These are phyloP conservation scores for Hylodesmum podocarpum DNA, from an alignment of 306 rosid species.

Conservation along the genomic window DNA sequence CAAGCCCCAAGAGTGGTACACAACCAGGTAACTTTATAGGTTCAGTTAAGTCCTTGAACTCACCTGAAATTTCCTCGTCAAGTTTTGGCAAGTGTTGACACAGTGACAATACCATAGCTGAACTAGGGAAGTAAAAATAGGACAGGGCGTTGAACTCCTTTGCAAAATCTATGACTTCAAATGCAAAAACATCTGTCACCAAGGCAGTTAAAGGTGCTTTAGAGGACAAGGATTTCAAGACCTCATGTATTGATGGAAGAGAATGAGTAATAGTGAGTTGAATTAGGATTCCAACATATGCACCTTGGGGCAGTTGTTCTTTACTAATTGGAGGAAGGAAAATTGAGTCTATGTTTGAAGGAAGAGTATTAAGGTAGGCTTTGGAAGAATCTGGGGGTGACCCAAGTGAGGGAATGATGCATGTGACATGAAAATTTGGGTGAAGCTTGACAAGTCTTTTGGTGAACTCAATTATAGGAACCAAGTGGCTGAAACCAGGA, in stretches of 20 bases:
- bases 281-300: neutral
- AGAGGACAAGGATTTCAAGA: conserved; percentile 18
- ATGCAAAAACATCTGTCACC: conserved; percentile 28
- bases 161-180: conserved; percentile 24
- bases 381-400: conserved; percentile 28
- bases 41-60: conserved; percentile 10
- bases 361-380: conserved; percentile 42
- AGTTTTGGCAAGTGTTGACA: neutral
- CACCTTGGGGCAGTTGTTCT: conserved; percentile 28
- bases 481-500: conserved; percentile 44
- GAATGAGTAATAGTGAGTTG: conserved; percentile 30
- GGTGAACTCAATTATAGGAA: conserved; percentile 40
- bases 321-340: conserved; percentile 41
- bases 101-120: conserved; percentile 17
- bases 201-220: conserved; percentile 23
- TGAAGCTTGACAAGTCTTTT: conserved; percentile 28
- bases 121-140: conserved; percentile 25
- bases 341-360: conserved; percentile 39
- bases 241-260: conserved; percentile 21
- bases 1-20: conserved; percentile 23
- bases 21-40: conserved; percentile 36
- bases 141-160: conserved; percentile 33
- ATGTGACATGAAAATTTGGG: conserved; percentile 38
- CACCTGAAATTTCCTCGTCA: conserved; percentile 26
- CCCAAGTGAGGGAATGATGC: conserved; percentile 46